Base-by-base conservation (phyloP, 441 rosid species). In the Capsella rubella region DNA sequence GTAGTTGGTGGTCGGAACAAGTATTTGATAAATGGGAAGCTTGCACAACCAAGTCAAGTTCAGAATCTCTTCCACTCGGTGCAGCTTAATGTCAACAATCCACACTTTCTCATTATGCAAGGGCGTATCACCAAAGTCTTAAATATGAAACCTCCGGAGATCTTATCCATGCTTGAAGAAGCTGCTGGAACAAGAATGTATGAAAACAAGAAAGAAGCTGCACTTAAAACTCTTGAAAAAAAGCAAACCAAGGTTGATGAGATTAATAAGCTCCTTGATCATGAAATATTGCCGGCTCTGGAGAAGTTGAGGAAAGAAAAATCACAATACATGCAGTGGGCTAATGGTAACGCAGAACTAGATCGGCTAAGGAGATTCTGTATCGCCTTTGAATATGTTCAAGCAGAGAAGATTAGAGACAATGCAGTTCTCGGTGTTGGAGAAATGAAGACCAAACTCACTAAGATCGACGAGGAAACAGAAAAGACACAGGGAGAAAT, bases 111-210 rank as follows among this genome's bases (percentile, higher is more conserved):
- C 69, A 95, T 95, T 18, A 95, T 95, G 99, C 98, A 95, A 90
- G 99, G 99, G 35, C 92, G 99, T 34, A 95, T 95, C 74, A 93
- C 99, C 31, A 95, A 95, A 85, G 99, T 95, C 27, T 71, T 95
- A 42, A 91, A 93, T 71, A 95, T 95, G 99, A 95, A 95, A 80
- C 98, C 99, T 45, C 99, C 98, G 0, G 98, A 93, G 89, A 95
- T 91, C 39, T 71, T 95, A 50, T 95, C 99, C 16, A 95, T 95
- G 99, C 97, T 96, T n/a, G 99, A 96, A 82, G 99, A 96, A 89
- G 99, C 98, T 74, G 97, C 97, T 40, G 99, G 99, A 53, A 96
- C 99, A n/a, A 87, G 99, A 81, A 96, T 96, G 99, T 96, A 96
- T 7, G 99, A 96, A 79, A 96, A 91, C 45, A 96, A 96, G 86